phyloP scores from a whole-genome alignment of 331 rosid genomes.

The Quercus tomentella region DNA sequence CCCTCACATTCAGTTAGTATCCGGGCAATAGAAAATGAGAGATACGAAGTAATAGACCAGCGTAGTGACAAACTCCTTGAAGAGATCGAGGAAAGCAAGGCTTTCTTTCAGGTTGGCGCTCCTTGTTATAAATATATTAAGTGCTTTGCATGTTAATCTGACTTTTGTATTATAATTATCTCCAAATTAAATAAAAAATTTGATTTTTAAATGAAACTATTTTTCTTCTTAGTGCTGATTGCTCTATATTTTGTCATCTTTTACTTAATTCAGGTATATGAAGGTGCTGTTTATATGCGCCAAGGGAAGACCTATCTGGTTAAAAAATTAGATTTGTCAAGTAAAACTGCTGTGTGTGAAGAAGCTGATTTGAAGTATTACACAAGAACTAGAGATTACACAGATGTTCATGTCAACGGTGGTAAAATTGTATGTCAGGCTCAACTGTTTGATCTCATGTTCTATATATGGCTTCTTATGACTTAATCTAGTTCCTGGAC shows the following conservation, averaged over 20 bases:
- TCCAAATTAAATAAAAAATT: background rate
- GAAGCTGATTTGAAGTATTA: constrained; percentile 82
- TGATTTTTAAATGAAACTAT: background rate
- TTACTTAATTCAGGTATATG: constrained; percentile 65
- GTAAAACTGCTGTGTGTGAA: constrained; percentile 59
- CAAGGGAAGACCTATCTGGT: constrained; percentile 90
- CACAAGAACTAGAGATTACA: constrained; percentile 74
- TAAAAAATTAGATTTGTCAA: constrained; percentile 57
- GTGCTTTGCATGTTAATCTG: background rate
- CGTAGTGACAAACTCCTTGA: constrained; percentile 61
- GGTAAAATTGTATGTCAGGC: constrained; percentile 63
- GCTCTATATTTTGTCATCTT: background rate
- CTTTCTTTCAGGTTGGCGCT: constrained; percentile 73
- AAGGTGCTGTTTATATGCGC: constrained; percentile 87
- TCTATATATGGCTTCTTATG: constrained; percentile 11
- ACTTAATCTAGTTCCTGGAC: background rate
- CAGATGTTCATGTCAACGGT: constrained; percentile 77
- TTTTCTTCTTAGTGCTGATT: background rate
- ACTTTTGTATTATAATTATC: background rate
- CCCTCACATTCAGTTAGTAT: constrained; percentile 73
- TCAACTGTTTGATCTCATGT: constrained; percentile 20
- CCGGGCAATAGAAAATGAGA: constrained; percentile 76
- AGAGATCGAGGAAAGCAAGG: constrained; percentile 98
- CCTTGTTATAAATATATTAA: background rate
- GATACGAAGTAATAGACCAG: constrained; percentile 65